Percentiles rank a stretch among this genome's conserved stretches.
Conservation (phyloP, 768 basidiomycete species). For the Clathrus columnatus region DNA sequence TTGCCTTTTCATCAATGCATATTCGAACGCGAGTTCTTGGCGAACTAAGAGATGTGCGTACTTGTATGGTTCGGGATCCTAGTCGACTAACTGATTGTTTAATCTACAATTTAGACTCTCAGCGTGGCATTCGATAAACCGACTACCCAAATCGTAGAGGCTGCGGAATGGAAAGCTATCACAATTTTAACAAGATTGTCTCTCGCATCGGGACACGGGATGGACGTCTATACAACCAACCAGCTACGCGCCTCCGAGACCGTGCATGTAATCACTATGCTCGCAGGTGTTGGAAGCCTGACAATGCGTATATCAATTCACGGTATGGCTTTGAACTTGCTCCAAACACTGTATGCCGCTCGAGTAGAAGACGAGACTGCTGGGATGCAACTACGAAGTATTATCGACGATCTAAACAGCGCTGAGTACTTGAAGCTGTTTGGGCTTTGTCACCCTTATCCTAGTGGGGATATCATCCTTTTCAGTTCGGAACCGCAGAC, state of each 20-base stretch:
- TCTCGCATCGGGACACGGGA: slow-evolving; percentile 63
- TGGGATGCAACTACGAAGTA: slow-evolving; percentile 45
- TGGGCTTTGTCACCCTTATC: slow-evolving; percentile 57
- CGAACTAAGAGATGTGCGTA: slow-evolving; percentile 67
- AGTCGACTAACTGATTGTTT: neutral
- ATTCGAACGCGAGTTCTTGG: slow-evolving; percentile 71
- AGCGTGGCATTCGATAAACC: slow-evolving; percentile 61
- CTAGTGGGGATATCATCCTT: slow-evolving; percentile 59
- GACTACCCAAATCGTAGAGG: slow-evolving; percentile 55
- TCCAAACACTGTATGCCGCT: slow-evolving; percentile 64
- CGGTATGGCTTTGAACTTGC: slow-evolving; percentile 70
- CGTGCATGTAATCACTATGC: slow-evolving; percentile 66
- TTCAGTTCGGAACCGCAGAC: slow-evolving; percentile 41
- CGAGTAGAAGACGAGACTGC: slow-evolving; percentile 49
- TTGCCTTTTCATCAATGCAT: slow-evolving; percentile 64
- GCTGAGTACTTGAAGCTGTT: slow-evolving; percentile 58
- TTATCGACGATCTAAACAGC: slow-evolving; percentile 54
- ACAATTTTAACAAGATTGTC: slow-evolving; percentile 68
- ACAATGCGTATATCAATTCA: slow-evolving; percentile 74
- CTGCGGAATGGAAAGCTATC: slow-evolving; percentile 73
- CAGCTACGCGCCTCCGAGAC: slow-evolving; percentile 80
- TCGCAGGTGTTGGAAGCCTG: slow-evolving; percentile 57
- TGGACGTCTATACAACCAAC: slow-evolving; percentile 50
- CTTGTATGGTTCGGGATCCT: neutral
- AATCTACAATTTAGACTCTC: slow-evolving; percentile 46